Percentiles rank a stretch among this genome's conserved stretches.
Evolutionary conservation across 116 monocot species (phyloP).

Genomic region (Phalaenopsis hybrid): DNA sequence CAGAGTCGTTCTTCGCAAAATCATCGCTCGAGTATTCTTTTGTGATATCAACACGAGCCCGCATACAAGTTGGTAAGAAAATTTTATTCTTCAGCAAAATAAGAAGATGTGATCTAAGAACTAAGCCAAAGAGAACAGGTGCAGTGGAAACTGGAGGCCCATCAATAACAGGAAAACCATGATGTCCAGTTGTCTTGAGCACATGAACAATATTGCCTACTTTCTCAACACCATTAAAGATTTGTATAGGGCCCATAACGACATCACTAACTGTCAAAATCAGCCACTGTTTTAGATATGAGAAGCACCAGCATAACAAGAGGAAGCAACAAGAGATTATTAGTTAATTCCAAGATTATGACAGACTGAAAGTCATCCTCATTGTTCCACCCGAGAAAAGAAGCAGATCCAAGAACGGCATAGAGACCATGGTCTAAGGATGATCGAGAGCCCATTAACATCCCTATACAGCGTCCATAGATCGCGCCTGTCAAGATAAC

Average conservation of each 20-base stretch:
- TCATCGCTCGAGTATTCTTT: constrained; percentile 50
- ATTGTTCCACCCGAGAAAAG: constrained; percentile 84
- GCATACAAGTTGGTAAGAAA: no score
- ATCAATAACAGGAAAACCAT: no score
- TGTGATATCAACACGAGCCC: no score
- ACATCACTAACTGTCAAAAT: constrained; percentile 67
- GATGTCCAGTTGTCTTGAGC: no score
- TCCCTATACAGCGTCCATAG: no score
- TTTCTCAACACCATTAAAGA: constrained; percentile 6
- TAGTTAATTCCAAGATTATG: constrained; percentile 46
- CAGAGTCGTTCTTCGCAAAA: constrained; percentile 25
- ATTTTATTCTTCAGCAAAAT: constrained; percentile 61
- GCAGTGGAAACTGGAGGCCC: constrained; percentile 41
- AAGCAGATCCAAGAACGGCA: constrained; percentile 80
- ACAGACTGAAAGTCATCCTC: constrained; percentile 94
- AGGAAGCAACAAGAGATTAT: constrained; percentile 44
- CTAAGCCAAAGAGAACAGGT: constrained; percentile 64
- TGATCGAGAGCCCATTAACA: no score
- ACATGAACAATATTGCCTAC: no score
- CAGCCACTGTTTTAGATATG: constrained; percentile 16
- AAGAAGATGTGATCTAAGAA: constrained; percentile 63
- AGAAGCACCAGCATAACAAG: not conserved
- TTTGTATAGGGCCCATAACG: constrained; percentile 63
- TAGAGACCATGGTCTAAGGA: constrained; percentile 24
- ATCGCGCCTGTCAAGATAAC: no score